Conservation (phyloP, 305 asterid genomes). For the Fraxinus greggii region DNA sequence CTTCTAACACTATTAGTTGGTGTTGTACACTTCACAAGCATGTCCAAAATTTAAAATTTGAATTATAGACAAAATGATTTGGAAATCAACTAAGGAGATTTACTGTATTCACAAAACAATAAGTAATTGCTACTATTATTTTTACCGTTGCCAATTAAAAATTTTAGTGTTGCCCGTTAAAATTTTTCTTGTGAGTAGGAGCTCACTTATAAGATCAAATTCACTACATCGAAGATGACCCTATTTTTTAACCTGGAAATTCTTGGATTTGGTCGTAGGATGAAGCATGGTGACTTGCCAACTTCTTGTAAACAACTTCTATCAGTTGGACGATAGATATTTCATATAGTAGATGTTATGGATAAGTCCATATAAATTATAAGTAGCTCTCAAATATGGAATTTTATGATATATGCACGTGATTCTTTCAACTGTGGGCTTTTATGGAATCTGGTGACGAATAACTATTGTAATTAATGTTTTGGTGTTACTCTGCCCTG, state of each 20-base stretch:
- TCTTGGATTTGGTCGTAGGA: not conserved
- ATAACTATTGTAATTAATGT: not conserved
- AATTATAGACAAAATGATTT: not conserved
- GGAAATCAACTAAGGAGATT: not conserved
- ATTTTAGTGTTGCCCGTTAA: not conserved
- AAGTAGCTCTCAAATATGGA: slow-evolving; percentile 4
- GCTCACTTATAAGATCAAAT: not conserved
- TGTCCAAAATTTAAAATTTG: not conserved
- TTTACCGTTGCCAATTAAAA: not conserved
- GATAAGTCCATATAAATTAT: not conserved
- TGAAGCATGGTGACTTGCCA: not conserved
- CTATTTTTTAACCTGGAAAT: not conserved
- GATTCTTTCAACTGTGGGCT: slow-evolving; percentile 10
- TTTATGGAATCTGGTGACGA: not conserved
- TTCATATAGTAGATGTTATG: not conserved
- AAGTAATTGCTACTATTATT: not conserved
- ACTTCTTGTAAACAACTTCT: not conserved
- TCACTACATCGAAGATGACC: not conserved
- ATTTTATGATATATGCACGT: not conserved
- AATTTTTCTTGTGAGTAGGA: not conserved
- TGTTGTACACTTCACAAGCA: not conserved
- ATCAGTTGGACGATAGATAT: not conserved
- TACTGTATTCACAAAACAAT: not conserved
- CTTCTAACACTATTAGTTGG: not conserved
- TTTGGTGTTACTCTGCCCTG: not conserved